Base-by-base conservation (phyloP, 306 rosid species). In the Albizia julibrissin region DNA sequence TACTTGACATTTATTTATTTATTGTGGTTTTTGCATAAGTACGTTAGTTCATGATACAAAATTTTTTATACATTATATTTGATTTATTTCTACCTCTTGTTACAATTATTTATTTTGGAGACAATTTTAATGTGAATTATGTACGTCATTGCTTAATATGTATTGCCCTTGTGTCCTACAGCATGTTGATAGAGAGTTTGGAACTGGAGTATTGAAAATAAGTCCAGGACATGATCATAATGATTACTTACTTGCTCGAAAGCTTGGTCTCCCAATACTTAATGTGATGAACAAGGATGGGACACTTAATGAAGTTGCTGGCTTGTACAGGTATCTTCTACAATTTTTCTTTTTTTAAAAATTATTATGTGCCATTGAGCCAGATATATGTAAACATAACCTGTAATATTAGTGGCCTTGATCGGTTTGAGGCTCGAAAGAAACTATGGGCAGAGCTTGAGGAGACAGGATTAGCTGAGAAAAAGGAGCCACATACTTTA, bases 181-280 rank as follows among this genome's bases (percentile, higher is more conserved):
- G 99, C 87, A 81, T 66, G 99, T 95, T 83, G 99, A 93, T 72
- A 93, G 62, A 84, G 99, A 95, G 74, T 95, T 95, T 78, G 99
- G 99, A 75, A 95, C 99, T 80, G 98, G 99, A 74, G 93, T 95
- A 67, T 79, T 95, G 87, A 95, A 95, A 88, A 93, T 95, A 82
- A 95, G 99, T 86, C 99, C 99, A 56, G 99, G 99, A 67, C 99
- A 95, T 87, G 99, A 95, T 89, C 97, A 93, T 85, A 90, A 93
- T 89, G 99, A 95, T 83, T 95, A 95, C 80, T 80, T 90, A 49
- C 92, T 95, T 72, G 99, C 99, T 78, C 91, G 95, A 77, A 95
- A 95, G 90, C 93, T 95, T 69, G 98, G 98, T 85, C 97, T 95
- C 76, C 98, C 98, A 29, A 93, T 95, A 84, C 98, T 95, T 29